phyloP scores from a whole-genome alignment of 306 rosid genomes.

The Rosa multiflora region DNA sequence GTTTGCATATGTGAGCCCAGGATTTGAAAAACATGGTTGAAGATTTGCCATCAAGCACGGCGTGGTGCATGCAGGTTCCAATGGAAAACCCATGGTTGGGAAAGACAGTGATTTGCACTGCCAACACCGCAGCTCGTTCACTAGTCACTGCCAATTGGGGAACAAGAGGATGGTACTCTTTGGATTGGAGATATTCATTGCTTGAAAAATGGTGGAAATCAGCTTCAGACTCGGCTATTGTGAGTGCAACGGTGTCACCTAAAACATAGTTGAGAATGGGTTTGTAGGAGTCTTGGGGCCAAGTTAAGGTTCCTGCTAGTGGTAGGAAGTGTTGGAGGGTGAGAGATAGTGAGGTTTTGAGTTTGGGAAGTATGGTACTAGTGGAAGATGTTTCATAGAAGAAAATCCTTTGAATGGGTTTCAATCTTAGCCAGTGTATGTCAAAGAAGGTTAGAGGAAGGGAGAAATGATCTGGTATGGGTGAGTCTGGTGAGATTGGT shows the following conservation, averaged over 20 bases:
- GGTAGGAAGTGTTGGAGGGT: constrained; percentile 58
- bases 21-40: constrained; percentile 49
- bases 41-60: constrained; percentile 46
- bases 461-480: neutral
- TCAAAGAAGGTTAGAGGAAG: constrained; percentile 24
- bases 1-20: constrained; percentile 44
- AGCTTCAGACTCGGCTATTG: constrained; percentile 31
- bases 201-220: constrained; percentile 29
- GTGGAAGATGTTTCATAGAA: constrained; percentile 31
- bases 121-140: constrained; percentile 24
- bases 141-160: constrained; percentile 31
- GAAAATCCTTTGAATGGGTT: constrained; percentile 36
- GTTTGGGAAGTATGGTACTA: constrained; percentile 31
- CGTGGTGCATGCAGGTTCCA: constrained; percentile 46
- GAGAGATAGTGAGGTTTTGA: constrained; percentile 56
- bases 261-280: constrained; percentile 37
- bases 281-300: constrained; percentile 40
- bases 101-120: constrained; percentile 52
- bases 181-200: constrained; percentile 17
- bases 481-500: neutral
- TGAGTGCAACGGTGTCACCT: constrained; percentile 37
- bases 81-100: constrained; percentile 44
- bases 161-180: constrained; percentile 28
- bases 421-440: neutral
- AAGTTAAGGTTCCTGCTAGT: constrained; percentile 43